A percentile compares a stretch with the other conserved stretches of the same genome.
phyloP scores from a whole-genome alignment of 768 basidiomycete genomes.

The Dioszegia hungarica region DNA sequence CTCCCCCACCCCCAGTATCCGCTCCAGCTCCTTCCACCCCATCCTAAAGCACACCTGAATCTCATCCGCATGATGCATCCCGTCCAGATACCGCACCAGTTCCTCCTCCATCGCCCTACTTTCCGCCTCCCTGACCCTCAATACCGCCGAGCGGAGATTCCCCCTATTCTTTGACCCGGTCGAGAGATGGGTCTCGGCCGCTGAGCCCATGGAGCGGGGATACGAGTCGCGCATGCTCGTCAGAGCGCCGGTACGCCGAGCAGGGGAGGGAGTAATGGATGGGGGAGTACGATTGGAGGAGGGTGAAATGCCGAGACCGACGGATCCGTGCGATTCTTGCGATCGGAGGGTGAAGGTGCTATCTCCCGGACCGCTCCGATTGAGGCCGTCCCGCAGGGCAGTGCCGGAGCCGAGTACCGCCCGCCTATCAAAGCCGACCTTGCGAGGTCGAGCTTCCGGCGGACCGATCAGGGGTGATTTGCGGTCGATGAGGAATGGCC shows the following conservation, averaged over 20 bases:
- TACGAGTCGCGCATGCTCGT: constrained; percentile 5
- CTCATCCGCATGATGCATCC: constrained; percentile 89
- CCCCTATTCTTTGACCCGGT: constrained; percentile 7
- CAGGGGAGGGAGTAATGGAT: constrained; percentile 5
- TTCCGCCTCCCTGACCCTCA: constrained; percentile 14
- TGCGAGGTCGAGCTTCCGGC: constrained; percentile 18
- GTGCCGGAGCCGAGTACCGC: constrained; percentile 20
- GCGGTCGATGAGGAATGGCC: constrained; percentile 59
- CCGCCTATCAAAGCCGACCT: constrained; percentile 35
- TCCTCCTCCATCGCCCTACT: constrained; percentile 26
- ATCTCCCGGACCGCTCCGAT: constrained; percentile 31
- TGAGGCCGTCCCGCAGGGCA: constrained; percentile 24
- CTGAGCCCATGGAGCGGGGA: constrained; percentile 13
- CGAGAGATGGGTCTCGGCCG: constrained; percentile 19
- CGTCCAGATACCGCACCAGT: constrained; percentile 61
- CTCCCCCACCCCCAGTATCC: constrained; percentile 53
- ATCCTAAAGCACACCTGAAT: constrained; percentile 74
- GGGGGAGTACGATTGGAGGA: constrained; percentile 19
- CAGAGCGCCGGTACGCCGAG: background rate
- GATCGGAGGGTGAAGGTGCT: constrained; percentile 38
- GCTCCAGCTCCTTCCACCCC: constrained; percentile 74
- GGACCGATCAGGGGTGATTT: constrained; percentile 24
- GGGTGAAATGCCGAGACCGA: constrained; percentile 29
- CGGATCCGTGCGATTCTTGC: constrained; percentile 24
- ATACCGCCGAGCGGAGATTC: constrained; percentile 2